These are phyloP conservation scores for Calocera cornea DNA, from an alignment of 768 basidiomycete species.

Conservation along the genomic window DNA sequence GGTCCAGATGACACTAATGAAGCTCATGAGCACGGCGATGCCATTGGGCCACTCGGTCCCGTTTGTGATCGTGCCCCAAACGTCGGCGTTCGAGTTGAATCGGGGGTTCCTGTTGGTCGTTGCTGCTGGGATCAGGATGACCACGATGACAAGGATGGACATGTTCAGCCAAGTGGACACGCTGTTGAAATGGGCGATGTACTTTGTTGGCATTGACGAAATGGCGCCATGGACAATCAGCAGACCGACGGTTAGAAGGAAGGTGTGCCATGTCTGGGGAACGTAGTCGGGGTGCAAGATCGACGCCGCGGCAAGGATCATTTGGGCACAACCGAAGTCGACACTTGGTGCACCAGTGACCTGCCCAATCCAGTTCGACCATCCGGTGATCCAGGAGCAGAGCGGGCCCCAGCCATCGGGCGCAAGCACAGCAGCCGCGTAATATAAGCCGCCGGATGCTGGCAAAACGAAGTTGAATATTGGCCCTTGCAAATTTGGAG, in stretches of 20 bases:
- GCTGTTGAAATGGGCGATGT: slow-evolving; percentile 8
- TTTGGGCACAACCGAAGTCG: slow-evolving; percentile 9
- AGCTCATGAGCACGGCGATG: slow-evolving; percentile 11
- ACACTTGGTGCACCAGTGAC: slow-evolving; percentile 9
- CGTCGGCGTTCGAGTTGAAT: background rate
- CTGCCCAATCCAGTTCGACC: slow-evolving; percentile 8
- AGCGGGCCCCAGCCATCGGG: slow-evolving; percentile 9
- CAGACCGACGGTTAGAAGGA: slow-evolving; percentile 1
- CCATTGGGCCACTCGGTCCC: slow-evolving; percentile 5
- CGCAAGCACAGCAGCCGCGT: background rate
- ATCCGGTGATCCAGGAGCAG: slow-evolving; percentile 8
- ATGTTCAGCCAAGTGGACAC: slow-evolving; percentile 9
- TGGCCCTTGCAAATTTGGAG: too few species aligned
- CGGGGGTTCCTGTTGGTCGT: background rate
- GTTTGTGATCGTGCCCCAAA: background rate
- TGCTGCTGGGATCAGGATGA: slow-evolving; percentile 8
- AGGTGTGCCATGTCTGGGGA: slow-evolving; percentile 6
- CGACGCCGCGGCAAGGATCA: slow-evolving; percentile 8
- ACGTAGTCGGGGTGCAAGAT: slow-evolving; percentile 7
- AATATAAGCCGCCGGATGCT: slow-evolving; percentile 7
- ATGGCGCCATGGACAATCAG: background rate
- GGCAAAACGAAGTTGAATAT: too few species aligned
- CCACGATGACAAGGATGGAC: slow-evolving; percentile 5
- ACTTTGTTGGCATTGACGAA: slow-evolving; percentile 9
- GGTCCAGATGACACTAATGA: slow-evolving; percentile 11